Percentiles rank a stretch among this genome's conserved stretches.
Conservation (phyloP, 2,329 filamentous ascomycete species). For the Fusarium napiforme region DNA sequence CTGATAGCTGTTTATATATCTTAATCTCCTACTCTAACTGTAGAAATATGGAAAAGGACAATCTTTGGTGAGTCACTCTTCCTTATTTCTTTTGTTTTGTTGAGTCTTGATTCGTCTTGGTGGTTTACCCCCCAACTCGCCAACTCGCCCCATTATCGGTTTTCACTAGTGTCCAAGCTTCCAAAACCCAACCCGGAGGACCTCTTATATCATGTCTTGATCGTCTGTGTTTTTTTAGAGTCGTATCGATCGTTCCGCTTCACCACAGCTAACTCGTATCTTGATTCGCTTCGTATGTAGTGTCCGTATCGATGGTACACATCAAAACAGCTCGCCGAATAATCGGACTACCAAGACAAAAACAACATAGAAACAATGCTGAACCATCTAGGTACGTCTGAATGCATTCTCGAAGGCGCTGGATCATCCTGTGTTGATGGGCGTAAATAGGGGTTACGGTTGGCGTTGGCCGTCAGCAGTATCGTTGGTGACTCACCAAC, state of each 20-base stretch:
- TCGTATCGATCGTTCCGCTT: not conserved
- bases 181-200: not conserved
- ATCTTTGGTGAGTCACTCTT: not conserved
- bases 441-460: constrained; percentile 4
- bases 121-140: not conserved
- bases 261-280: not conserved
- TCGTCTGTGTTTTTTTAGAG: no score
- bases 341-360: not conserved
- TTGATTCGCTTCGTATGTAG: not conserved
- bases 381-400: rapidly evolving
- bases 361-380: rapidly evolving
- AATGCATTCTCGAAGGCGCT: not conserved
- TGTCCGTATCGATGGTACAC: not conserved
- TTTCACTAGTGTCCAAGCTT: not conserved
- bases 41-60: not conserved
- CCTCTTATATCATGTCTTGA: not conserved
- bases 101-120: not conserved
- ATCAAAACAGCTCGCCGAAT: not conserved
- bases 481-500: not conserved
- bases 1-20: not conserved
- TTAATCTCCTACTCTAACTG: not conserved
- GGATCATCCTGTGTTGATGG: not conserved
- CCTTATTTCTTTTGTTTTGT: constrained; percentile 6
- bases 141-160: not conserved
- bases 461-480: not conserved